These are phyloP conservation scores for Beauveria rudraprayagi DNA, from an alignment of 2,329 filamentous ascomycete species.

Conservation along the genomic window DNA sequence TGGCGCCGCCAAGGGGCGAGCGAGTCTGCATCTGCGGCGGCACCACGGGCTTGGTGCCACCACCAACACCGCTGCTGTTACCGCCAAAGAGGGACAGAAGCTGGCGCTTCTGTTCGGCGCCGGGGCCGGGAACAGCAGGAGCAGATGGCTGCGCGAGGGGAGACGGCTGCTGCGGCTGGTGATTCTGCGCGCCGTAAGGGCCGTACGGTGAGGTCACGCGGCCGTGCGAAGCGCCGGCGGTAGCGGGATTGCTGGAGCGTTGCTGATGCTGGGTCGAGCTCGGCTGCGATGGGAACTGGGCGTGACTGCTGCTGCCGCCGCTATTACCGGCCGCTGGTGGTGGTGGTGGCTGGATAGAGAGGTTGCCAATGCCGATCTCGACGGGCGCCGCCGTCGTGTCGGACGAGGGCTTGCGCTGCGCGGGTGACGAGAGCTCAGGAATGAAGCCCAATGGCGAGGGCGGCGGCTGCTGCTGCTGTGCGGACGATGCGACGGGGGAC, in stretches of 20 bases:
- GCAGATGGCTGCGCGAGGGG: neutral
- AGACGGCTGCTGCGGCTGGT: conserved; percentile 14
- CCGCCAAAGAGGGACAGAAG: conserved; percentile 55
- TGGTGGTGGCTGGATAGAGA: conserved; percentile 20
- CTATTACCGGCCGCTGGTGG: neutral
- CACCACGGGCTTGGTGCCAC: neutral
- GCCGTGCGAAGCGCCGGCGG: neutral
- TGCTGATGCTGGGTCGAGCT: neutral
- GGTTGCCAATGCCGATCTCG: conserved; percentile 21
- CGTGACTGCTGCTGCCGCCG: conserved; percentile 21
- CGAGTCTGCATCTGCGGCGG: conserved; percentile 2
- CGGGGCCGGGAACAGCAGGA: neutral
- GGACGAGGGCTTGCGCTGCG: conserved; percentile 1
- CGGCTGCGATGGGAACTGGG: conserved; percentile 22
- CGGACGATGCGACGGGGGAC: conserved; percentile 12
- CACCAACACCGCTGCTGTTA: neutral
- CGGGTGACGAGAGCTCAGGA: conserved; percentile 3
- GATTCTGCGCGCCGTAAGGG: neutral
- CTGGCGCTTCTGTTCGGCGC: conserved; percentile 35
- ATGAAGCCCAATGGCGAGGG: conserved; percentile 4
- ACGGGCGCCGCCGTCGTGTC: conserved; percentile 17
- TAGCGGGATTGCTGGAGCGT: neutral
- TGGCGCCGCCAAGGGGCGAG: neutral
- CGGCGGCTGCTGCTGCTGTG: neutral
- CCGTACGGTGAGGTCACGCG: neutral